Percentiles rank a stretch among this genome's conserved stretches.
Conservation (phyloP, 495 filamentous ascomycete genomes). For the Tuber microsphaerosporum region DNA sequence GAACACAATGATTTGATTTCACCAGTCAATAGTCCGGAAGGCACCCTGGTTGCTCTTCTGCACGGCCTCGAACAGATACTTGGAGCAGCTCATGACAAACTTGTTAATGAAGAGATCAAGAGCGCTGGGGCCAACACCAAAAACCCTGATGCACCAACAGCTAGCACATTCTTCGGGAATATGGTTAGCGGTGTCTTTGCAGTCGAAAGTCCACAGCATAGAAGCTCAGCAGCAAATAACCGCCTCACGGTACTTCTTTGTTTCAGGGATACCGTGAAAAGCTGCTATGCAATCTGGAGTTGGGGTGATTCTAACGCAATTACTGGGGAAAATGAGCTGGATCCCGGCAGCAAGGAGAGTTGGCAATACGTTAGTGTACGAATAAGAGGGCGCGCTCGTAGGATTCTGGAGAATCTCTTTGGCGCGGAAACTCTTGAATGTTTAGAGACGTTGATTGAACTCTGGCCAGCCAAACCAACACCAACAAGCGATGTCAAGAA, state of each 20-base stretch:
- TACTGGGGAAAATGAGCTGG: slow-evolving; percentile 50
- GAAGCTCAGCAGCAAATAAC: slow-evolving; percentile 80
- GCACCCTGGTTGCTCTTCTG: slow-evolving; percentile 66
- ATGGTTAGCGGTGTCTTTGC: slow-evolving; percentile 92
- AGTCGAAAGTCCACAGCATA: slow-evolving; percentile 64
- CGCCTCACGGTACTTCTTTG: slow-evolving; percentile 88
- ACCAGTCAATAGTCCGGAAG: slow-evolving; percentile 51
- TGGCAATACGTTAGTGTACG: slow-evolving; percentile 82
- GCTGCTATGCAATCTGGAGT: slow-evolving; percentile 90
- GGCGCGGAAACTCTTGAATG: slow-evolving; percentile 91
- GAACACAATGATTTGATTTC: slow-evolving; percentile 28
- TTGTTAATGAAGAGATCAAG: slow-evolving; percentile 68
- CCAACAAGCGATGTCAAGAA: slow-evolving; percentile 43
- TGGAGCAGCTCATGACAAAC: slow-evolving; percentile 75
- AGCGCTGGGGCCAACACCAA: slow-evolving; percentile 52
- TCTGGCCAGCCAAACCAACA: slow-evolving; percentile 53
- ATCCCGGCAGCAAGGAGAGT: slow-evolving; percentile 66
- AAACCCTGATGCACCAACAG: slow-evolving; percentile 71
- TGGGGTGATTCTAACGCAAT: slow-evolving; percentile 57
- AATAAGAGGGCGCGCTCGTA: slow-evolving; percentile 78
- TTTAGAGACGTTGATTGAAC: slow-evolving; percentile 76
- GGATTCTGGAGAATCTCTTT: slow-evolving; percentile 87
- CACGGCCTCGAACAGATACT: slow-evolving; percentile 87
- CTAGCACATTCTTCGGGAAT: slow-evolving; percentile 77
- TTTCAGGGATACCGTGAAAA: slow-evolving; percentile 87